phyloP scores from a whole-genome alignment of 164 flowering plant species.

The Santalum album region DNA sequence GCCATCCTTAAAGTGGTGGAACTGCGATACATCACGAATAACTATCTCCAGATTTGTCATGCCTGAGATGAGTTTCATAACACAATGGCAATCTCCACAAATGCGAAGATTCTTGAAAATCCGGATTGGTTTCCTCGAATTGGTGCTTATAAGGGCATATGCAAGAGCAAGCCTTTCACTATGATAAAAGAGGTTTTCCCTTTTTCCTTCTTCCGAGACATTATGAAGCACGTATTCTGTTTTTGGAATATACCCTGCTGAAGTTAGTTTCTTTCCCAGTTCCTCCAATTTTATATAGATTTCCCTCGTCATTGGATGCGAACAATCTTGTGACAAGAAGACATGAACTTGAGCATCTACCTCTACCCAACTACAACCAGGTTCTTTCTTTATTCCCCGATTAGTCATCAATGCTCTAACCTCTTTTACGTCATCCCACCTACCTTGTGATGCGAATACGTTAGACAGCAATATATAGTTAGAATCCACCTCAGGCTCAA shows the following conservation, averaged over 20 bases:
- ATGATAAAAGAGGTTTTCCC: constrained; percentile 33
- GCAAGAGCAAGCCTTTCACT: constrained; percentile 54
- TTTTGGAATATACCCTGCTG: constrained; percentile 36
- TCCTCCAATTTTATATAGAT: constrained; percentile 42
- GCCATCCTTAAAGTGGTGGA: constrained; percentile 44
- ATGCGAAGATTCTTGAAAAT: constrained; percentile 42
- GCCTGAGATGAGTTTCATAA: constrained; percentile 36
- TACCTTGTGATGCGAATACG: constrained; percentile 43
- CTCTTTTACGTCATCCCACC: constrained; percentile 46
- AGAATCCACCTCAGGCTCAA: constrained; percentile 34
- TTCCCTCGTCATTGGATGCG: constrained; percentile 35
- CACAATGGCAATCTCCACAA: constrained; percentile 42
- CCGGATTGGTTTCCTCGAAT: constrained; percentile 19
- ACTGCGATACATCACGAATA: constrained; percentile 32
- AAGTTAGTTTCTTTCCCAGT: constrained; percentile 17
- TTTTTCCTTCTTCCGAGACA: constrained; percentile 28
- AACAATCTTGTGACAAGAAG: constrained; percentile 39
- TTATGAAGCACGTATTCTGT: constrained; percentile 36
- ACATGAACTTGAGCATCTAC: constrained; percentile 37
- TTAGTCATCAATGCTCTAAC: constrained; percentile 34
- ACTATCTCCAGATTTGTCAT: constrained; percentile 30
- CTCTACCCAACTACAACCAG: constrained; percentile 64
- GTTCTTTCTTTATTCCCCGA: constrained; percentile 48
- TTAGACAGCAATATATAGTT: constrained; percentile 46
- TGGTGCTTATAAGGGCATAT: constrained; percentile 32